Percentiles rank a stretch among this genome's conserved stretches.
These are phyloP conservation scores for Podaxis mareebaensis DNA, from an alignment of 768 basidiomycete species.

Conservation along the genomic window DNA sequence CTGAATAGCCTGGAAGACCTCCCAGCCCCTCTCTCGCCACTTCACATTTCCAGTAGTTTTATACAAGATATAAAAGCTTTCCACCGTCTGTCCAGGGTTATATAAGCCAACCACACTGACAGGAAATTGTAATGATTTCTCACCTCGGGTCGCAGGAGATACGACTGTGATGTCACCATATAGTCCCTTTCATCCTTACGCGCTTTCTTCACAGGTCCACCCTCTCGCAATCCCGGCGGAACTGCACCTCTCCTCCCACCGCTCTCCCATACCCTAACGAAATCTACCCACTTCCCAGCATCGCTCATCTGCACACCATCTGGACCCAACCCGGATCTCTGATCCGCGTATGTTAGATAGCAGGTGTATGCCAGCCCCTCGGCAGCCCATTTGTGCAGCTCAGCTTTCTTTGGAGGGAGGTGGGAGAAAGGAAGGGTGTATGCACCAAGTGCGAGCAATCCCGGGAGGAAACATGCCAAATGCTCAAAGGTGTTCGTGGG, in stretches of 20 bases:
- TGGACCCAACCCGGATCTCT: constrained; percentile 61
- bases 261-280: constrained; percentile 43
- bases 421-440: constrained; percentile 36
- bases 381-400: constrained; percentile 61
- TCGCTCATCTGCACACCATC: constrained; percentile 46
- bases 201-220: constrained; percentile 19
- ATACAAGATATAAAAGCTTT: constrained; percentile 57
- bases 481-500: constrained; percentile 57
- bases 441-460: constrained; percentile 59
- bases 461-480: constrained; percentile 65
- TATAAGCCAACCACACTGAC: background rate
- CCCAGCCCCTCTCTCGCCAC: constrained; percentile 57
- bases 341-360: constrained; percentile 64
- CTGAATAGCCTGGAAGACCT: constrained; percentile 49
- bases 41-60: constrained; percentile 46
- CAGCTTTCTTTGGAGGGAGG: constrained; percentile 29
- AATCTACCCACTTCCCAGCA: constrained; percentile 39
- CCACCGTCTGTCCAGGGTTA: constrained; percentile 40
- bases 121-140: constrained; percentile 13
- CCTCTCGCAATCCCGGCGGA: constrained; percentile 25
- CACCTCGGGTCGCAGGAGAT: constrained; percentile 54
- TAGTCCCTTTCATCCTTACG: constrained; percentile 38
- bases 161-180: constrained; percentile 28
- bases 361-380: constrained; percentile 63
- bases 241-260: constrained; percentile 29